Conservation (phyloP, 345 rosid species). For the Gossypium herbaceum region DNA sequence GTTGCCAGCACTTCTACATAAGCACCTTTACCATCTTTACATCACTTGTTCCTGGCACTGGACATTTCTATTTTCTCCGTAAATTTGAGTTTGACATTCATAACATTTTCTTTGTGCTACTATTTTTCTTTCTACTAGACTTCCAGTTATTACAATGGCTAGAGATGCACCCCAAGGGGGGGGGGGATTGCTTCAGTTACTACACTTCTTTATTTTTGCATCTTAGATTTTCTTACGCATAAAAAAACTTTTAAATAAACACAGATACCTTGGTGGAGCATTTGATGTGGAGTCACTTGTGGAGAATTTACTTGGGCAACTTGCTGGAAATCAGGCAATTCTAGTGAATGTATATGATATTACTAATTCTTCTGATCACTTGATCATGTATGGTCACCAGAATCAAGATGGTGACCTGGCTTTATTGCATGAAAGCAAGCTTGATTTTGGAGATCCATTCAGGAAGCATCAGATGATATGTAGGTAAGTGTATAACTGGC, state of each 20-base stretch:
- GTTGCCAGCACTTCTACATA: background rate
- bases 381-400: slow-evolving; percentile 85
- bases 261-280: slow-evolving; percentile 96
- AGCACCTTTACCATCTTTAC: background rate
- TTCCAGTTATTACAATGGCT: too few relatives aligned
- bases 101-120: too few relatives aligned
- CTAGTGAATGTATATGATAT: slow-evolving; percentile 88
- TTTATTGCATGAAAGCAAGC: slow-evolving; percentile 72
- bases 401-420: slow-evolving; percentile 75
- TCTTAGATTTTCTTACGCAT: background rate
- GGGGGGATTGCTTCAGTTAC: background rate
- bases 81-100: background rate
- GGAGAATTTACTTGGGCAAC: slow-evolving; percentile 94
- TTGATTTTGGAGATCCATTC: slow-evolving; percentile 94
- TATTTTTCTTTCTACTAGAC: too few relatives aligned
- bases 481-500: slow-evolving; percentile 44
- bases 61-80: background rate
- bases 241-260: slow-evolving; percentile 18
- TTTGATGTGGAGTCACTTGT: slow-evolving; percentile 99
- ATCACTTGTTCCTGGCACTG: background rate
- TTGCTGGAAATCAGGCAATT: slow-evolving; percentile 90
- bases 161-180: too few relatives aligned
- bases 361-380: slow-evolving; percentile 76
- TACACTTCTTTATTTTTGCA: background rate
- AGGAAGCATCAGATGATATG: slow-evolving; percentile 93